Evolutionary conservation across 352 stramenopile species (phyloP).

Genomic region (Pythium utonaiense): DNA sequence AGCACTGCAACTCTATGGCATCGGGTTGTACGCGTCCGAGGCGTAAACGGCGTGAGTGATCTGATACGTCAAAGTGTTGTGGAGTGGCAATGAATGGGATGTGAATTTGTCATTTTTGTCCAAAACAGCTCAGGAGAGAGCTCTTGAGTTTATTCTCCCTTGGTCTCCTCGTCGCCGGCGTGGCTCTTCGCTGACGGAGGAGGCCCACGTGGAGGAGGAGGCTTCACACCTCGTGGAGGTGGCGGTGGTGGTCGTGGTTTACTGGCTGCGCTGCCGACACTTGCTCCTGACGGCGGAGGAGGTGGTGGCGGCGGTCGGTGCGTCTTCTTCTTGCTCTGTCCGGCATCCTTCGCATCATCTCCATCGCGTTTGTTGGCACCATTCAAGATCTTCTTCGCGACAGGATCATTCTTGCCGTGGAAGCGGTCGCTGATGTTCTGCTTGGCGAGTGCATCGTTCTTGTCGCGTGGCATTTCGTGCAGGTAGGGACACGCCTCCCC

Average conservation of each 20-base stretch:
- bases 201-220: constrained; percentile 56
- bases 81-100: background rate
- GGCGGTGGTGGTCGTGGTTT: constrained; percentile 63
- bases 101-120: constrained; percentile 7
- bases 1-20: constrained; percentile 60
- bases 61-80: no score
- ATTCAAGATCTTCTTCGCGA: constrained; percentile 88
- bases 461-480: constrained; percentile 92
- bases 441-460: constrained; percentile 92
- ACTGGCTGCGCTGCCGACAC: constrained; percentile 1
- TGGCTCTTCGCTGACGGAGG: constrained; percentile 29
- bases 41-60: background rate
- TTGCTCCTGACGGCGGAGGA: constrained; percentile 21
- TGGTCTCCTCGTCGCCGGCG: constrained; percentile 26
- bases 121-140: background rate
- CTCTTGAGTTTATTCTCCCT: constrained; percentile 7
- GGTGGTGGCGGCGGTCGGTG: constrained; percentile 26
- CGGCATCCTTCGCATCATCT: constrained; percentile 22
- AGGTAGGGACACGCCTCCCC: constrained; percentile 92
- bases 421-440: constrained; percentile 96
- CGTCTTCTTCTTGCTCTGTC: constrained; percentile 25
- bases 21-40: constrained; percentile 28
- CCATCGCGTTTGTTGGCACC: constrained; percentile 18
- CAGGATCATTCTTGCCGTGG: constrained; percentile 93
- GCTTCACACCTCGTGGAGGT: constrained; percentile 50